Evolutionary conservation across 2,329 filamentous ascomycete species (phyloP), one percentile per base, ranked within the genome.

Genomic region (Purpureocillium lavendulum): DNA sequence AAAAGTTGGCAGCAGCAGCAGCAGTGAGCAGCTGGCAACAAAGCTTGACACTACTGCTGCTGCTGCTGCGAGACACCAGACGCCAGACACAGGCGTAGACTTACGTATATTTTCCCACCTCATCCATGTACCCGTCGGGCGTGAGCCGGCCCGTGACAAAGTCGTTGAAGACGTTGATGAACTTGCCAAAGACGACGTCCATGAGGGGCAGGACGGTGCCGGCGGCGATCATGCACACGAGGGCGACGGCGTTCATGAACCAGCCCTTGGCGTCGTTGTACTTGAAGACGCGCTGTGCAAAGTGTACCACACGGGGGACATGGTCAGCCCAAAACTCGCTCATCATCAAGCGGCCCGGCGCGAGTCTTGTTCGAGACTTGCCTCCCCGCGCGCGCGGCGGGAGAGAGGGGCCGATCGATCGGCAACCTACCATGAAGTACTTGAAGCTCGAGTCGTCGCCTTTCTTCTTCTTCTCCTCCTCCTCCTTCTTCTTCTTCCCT

Each of bases 121-220:
- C 54, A 2, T 58, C 49, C 37, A 69, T 65, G 50, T 80, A 81
- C 7, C 65, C 53, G 2, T 59, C 60, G 15, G 69, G 61, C 2
- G 64, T 61, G 8, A 66, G 49, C 17, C 55, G 36, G 12, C 67
- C 67, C 0, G 59, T 58, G 40, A 72, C 73, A 51, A 79, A 82
- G n/a, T 61, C 57, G 38, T 69, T 75, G 48, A 81, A 80, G 8
- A 67, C 60, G 7, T 71, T 71, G 34, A 78, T 67, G 28, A 72
- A 66, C 30, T 58, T 57, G 47, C 75, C 75, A 52, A 80, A 76
- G 7, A 80, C 62, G 30, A 80, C 60, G 30, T 77, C 74, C 73
- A 81, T 78, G 28, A 78, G 48, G 0, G 74, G 75, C 7, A 75
- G 47, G 10, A 58, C 49, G 2, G 55, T 55, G 33, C 64, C 64